phyloP scores from a whole-genome alignment of 2,329 filamentous ascomycete genomes.

The Pseudogymnoascus sp. region DNA sequence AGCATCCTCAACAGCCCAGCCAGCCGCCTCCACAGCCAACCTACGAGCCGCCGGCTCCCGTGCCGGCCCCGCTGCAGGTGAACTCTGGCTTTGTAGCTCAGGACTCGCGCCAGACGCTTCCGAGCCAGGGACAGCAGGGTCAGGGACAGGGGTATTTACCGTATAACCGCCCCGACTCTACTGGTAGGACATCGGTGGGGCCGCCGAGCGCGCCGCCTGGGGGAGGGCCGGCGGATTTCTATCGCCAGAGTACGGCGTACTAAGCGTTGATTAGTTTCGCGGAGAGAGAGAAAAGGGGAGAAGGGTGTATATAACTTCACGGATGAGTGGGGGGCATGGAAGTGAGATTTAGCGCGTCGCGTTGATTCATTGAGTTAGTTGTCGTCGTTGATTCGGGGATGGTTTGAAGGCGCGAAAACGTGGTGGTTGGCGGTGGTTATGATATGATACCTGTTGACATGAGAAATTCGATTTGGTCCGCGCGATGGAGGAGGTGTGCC shows the following conservation, averaged over 20 bases:
- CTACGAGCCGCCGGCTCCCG: constrained; percentile 23
- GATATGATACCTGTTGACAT: constrained; percentile 4
- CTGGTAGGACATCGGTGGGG: constrained; percentile 19
- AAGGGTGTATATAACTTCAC: background rate
- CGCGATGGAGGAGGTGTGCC: background rate
- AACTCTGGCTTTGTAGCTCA: constrained; percentile 28
- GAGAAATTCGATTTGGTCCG: background rate
- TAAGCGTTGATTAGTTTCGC: constrained; percentile 12
- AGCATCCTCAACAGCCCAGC: constrained; percentile 14
- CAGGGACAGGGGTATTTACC: constrained; percentile 48
- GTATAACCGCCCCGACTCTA: constrained; percentile 30
- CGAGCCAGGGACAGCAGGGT: constrained; percentile 35
- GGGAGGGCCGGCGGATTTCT: constrained; percentile 40
- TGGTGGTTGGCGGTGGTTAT: background rate
- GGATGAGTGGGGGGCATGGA: background rate
- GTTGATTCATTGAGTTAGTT: background rate
- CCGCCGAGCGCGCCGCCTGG: constrained; percentile 38
- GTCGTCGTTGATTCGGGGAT: background rate
- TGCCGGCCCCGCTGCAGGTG: constrained; percentile 19
- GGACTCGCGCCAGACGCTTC: constrained; percentile 42
- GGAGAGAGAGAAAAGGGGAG: background rate
- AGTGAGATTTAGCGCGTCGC: background rate
- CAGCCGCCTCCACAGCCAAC: constrained; percentile 15
- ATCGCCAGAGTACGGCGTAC: constrained; percentile 36
- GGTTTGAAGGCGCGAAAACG: background rate